Percentiles rank a stretch among this genome's conserved stretches.
phyloP scores from a whole-genome alignment of 1,284 basidiomycete species.

The Boletellus deceptivus region DNA sequence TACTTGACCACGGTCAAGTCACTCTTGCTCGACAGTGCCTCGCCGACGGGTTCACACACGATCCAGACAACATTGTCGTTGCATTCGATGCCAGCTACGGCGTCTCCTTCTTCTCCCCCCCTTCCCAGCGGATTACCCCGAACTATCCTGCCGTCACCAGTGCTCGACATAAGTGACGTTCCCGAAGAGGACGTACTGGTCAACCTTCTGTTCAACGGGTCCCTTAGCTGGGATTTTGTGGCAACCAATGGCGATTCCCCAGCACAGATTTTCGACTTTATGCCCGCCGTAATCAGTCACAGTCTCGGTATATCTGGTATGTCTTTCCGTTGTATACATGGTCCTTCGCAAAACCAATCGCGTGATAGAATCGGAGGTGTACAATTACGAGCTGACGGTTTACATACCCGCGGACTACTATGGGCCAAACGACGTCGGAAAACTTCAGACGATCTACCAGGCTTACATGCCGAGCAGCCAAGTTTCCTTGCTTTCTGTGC shows the following conservation, averaged over 20 bases:
- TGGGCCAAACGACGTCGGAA: conserved; percentile 40
- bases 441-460: conserved; percentile 59
- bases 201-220: conserved; percentile 54
- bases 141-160: conserved; percentile 53
- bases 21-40: conserved; percentile 39
- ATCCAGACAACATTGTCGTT: conserved; percentile 40
- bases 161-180: conserved; percentile 28
- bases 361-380: conserved; percentile 39
- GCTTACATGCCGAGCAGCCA: conserved; percentile 52
- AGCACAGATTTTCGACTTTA: conserved; percentile 62
- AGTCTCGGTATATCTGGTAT: conserved; percentile 51
- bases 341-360: conserved; percentile 4
- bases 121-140: conserved; percentile 60
- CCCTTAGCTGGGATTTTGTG: conserved; percentile 66
- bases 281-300: conserved; percentile 49
- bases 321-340: conserved; percentile 15
- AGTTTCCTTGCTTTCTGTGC: conserved; percentile 51
- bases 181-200: conserved; percentile 46
- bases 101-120: conserved; percentile 37
- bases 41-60: conserved; percentile 32
- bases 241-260: conserved; percentile 44
- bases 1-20: conserved; percentile 42
- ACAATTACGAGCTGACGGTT: conserved; percentile 58
- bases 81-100: conserved; percentile 22
- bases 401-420: conserved; percentile 54